Percentiles rank a stretch among this genome's conserved stretches.
Evolutionary conservation across 2,329 filamentous ascomycete genomes (phyloP).

Genomic region (Epichloe gansuensis): DNA sequence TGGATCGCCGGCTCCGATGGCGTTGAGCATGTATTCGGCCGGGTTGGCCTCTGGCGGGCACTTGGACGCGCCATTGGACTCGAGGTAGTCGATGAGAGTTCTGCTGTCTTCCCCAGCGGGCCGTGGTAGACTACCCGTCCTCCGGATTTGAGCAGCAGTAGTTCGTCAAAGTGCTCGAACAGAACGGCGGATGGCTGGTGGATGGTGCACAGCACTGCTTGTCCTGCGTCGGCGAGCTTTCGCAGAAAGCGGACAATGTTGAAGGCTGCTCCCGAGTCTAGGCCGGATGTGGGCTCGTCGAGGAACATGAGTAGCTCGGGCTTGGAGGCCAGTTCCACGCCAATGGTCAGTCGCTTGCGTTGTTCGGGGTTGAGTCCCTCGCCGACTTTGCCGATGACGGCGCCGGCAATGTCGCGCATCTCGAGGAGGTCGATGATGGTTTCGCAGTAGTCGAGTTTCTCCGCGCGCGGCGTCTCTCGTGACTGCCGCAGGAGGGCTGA

Average conservation of each 20-base stretch:
- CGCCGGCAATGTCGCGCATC: constrained; percentile 54
- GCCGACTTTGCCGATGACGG: constrained; percentile 47
- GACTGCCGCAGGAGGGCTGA: constrained; percentile 53
- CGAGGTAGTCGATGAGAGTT: constrained; percentile 39
- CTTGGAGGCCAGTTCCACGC: constrained; percentile 43
- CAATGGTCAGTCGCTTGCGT: constrained; percentile 43
- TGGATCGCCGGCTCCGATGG: constrained; percentile 49
- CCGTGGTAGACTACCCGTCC: constrained; percentile 44
- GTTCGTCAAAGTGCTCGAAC: constrained; percentile 44
- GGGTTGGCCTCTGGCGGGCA: constrained; percentile 39
- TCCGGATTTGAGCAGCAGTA: constrained; percentile 40
- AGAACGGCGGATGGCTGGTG: constrained; percentile 46
- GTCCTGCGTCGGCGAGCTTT: constrained; percentile 47
- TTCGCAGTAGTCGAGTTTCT: constrained; percentile 58
- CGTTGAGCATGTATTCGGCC: constrained; percentile 44
- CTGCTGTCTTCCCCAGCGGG: constrained; percentile 35
- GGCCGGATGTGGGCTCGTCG: constrained; percentile 49
- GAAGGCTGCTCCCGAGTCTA: constrained; percentile 46
- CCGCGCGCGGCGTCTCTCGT: constrained; percentile 39
- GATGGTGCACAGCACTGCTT: constrained; percentile 48
- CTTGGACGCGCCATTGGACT: constrained; percentile 32
- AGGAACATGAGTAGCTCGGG: constrained; percentile 51
- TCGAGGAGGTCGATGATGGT: constrained; percentile 57
- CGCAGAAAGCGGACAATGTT: constrained; percentile 50
- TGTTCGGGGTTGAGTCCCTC: constrained; percentile 50